These are phyloP conservation scores for Xylona heveae DNA, from an alignment of 495 filamentous ascomycete genomes.

Conservation along the genomic window DNA sequence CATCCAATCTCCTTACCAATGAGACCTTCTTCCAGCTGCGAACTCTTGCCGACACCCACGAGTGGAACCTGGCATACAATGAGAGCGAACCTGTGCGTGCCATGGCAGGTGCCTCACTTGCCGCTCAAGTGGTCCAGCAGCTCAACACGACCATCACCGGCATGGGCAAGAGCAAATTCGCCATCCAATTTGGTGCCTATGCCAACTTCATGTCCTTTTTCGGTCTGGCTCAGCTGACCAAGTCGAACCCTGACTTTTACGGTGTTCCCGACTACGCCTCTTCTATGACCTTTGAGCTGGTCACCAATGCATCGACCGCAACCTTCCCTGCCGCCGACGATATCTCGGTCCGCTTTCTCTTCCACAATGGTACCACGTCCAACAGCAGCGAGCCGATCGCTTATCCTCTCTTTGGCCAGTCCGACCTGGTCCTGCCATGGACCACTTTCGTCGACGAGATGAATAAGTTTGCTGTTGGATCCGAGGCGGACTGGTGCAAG, in stretches of 20 bases:
- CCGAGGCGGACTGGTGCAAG: conserved; percentile 22
- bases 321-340: conserved; percentile 16
- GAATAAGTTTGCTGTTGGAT: conserved; percentile 19
- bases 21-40: conserved; percentile 18
- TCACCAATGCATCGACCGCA: conserved; percentile 17
- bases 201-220: conserved; percentile 29
- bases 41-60: conserved; percentile 25
- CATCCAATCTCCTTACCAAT: conserved; percentile 15
- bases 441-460: conserved; percentile 19
- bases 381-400: conserved; percentile 9
- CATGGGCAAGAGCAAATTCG: conserved; percentile 18
- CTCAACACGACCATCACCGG: conserved; percentile 23
- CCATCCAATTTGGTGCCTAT: conserved; percentile 28
- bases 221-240: conserved; percentile 22
- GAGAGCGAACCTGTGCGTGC: neutral
- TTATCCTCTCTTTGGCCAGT: conserved; percentile 24
- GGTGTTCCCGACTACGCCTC: conserved; percentile 31
- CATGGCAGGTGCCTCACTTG: conserved; percentile 22
- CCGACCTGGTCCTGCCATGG: conserved; percentile 19
- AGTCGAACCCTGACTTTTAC: conserved; percentile 17
- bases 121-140: conserved; percentile 20
- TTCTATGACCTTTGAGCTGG: conserved; percentile 31
- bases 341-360: conserved; percentile 28
- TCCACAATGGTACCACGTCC: conserved; percentile 28
- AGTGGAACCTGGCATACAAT: conserved; percentile 28